A percentile compares a stretch with the other conserved stretches of the same genome.
Evolutionary conservation across 108 stramenopile species (phyloP).

Genomic region (Nannochloropsis oceanica): DNA sequence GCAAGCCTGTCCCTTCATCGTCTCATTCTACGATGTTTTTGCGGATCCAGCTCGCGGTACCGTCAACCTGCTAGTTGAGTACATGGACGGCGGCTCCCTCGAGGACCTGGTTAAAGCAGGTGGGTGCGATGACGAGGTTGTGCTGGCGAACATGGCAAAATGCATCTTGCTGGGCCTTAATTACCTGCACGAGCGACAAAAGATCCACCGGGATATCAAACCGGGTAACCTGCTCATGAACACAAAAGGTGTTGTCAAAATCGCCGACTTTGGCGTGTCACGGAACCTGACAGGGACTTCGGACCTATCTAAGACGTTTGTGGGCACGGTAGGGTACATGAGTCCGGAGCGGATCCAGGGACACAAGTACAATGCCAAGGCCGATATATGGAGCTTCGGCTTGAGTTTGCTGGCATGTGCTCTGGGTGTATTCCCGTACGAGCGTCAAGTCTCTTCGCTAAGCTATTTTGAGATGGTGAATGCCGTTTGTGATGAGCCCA

Average conservation of each 20-base stretch:
- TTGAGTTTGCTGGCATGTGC: conserved; percentile 71
- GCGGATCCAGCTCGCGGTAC: conserved; percentile 25
- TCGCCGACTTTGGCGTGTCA: conserved; percentile 45
- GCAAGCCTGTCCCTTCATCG: not conserved
- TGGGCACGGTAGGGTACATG: conserved; percentile 50
- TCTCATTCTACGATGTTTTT: conserved; percentile 35
- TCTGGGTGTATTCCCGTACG: conserved; percentile 53
- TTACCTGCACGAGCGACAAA: conserved; percentile 33
- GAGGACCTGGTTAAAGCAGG: conserved; percentile 38
- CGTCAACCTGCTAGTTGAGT: conserved; percentile 36
- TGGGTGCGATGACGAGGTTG: conserved; percentile 33
- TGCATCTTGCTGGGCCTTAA: conserved; percentile 33
- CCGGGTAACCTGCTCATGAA: conserved; percentile 44
- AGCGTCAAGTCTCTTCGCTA: not conserved
- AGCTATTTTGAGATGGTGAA: not conserved
- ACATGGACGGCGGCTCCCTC: conserved; percentile 41
- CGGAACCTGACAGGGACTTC: conserved; percentile 5
- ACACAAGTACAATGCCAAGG: conserved; percentile 28
- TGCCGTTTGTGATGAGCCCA: not conserved
- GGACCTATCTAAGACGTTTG: conserved; percentile 37
- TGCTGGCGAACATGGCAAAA: conserved; percentile 34
- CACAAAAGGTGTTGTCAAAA: conserved; percentile 25
- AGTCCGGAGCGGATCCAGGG: conserved; percentile 48
- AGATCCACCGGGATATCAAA: conserved; percentile 55
- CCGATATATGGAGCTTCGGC: conserved; percentile 56